Conservation (phyloP, 2,329 filamentous ascomycete genomes). For the Knoxdaviesia capensis region DNA sequence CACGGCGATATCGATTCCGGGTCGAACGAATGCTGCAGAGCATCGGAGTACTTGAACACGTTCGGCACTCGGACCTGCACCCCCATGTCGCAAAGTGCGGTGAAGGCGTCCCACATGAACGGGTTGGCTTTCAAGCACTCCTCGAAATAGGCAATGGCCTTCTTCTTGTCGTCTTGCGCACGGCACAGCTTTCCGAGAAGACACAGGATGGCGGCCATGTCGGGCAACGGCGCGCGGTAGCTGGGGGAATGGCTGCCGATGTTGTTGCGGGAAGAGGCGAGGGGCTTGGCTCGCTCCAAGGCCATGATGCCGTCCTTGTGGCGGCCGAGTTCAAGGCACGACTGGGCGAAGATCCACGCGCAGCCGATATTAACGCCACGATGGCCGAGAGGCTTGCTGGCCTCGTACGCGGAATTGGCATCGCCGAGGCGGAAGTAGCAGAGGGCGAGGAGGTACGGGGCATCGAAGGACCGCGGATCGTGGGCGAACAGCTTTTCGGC, state of each 20-base stretch:
- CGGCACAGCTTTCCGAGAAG: constrained; percentile 76
- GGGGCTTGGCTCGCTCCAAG: constrained; percentile 59
- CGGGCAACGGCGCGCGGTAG: constrained; percentile 53
- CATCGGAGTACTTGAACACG: constrained; percentile 58
- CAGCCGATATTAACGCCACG: constrained; percentile 67
- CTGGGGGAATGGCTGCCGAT: constrained; percentile 72
- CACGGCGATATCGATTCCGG: constrained; percentile 8
- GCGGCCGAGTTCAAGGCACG: constrained; percentile 60
- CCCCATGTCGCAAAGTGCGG: constrained; percentile 70
- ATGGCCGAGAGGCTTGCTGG: constrained; percentile 49
- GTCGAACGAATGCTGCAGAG: constrained; percentile 26
- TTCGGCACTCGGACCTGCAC: constrained; percentile 64
- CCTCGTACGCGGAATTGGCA: constrained; percentile 69
- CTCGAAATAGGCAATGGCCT: constrained; percentile 71
- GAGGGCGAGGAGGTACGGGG: constrained; percentile 63
- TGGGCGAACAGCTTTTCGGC: constrained; percentile 71
- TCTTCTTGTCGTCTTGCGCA: constrained; percentile 62
- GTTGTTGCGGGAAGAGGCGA: constrained; percentile 56
- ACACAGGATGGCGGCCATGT: constrained; percentile 66
- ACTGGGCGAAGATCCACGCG: constrained; percentile 78
- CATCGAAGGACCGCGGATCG: constrained; percentile 63
- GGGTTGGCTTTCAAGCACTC: constrained; percentile 78
- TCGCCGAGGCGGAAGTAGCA: constrained; percentile 72
- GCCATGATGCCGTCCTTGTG: constrained; percentile 66
- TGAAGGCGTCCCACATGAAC: constrained; percentile 97